These are phyloP conservation scores for Boletus bicolor DNA, from an alignment of 768 basidiomycete species.

Conservation along the genomic window DNA sequence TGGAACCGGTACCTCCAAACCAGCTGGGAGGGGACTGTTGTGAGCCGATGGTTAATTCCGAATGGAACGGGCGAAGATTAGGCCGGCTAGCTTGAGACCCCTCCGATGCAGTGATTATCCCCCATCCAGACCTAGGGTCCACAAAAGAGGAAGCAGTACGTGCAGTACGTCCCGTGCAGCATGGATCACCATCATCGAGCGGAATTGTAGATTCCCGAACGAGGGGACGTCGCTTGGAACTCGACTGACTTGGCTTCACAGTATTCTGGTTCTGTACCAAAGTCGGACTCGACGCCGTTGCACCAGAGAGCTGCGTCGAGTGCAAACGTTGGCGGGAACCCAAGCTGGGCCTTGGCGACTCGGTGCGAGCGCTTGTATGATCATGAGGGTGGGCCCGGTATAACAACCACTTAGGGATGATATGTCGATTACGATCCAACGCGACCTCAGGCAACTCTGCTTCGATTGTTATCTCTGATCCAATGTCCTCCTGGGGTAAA, in stretches of 20 bases:
- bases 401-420: conserved; percentile 92
- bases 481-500: conserved; percentile 28
- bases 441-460: conserved; percentile 93
- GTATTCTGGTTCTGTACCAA: conserved; percentile 40
- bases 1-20: conserved; percentile 90
- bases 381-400: conserved; percentile 46
- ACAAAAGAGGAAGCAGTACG: conserved; percentile 29
- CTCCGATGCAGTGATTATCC: conserved; percentile 19
- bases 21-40: conserved; percentile 42
- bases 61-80: conserved; percentile 39
- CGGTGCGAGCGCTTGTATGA: conserved; percentile 45
- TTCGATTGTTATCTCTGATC: conserved; percentile 47
- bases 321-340: conserved; percentile 37
- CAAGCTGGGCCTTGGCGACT: conserved; percentile 26
- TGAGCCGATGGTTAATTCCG: conserved; percentile 36
- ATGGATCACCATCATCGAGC: conserved; percentile 41
- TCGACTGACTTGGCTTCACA: conserved; percentile 3
- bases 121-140: conserved; percentile 19
- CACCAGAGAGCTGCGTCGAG: conserved; percentile 44
- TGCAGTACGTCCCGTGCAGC: conserved; percentile 39
- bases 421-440: conserved; percentile 91
- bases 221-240: conserved; percentile 39
- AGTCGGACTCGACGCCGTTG: conserved; percentile 70
- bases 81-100: conserved; percentile 28
- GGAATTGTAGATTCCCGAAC: conserved; percentile 38